These are phyloP conservation scores for Lomentospora prolificans DNA, from an alignment of 2,329 filamentous ascomycete genomes.

Conservation along the genomic window DNA sequence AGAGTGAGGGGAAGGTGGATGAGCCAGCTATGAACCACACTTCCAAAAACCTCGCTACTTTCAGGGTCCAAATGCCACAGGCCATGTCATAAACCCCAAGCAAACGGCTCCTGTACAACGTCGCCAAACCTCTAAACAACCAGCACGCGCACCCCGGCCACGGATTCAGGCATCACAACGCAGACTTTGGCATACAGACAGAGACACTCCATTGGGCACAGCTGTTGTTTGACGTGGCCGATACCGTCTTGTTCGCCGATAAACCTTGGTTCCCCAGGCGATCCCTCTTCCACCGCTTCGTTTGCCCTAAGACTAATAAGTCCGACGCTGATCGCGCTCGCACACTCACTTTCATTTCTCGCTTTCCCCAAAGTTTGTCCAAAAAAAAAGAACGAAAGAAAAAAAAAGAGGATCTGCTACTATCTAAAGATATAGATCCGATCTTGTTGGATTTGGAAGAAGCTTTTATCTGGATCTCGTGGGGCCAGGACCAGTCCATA, in stretches of 20 bases:
- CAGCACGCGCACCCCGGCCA: not conserved
- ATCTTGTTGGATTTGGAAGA: not conserved
- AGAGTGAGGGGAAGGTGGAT: not conserved
- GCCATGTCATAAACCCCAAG: not conserved
- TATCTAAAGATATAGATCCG: not conserved
- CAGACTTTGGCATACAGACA: not conserved
- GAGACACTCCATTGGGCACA: conserved; percentile 3
- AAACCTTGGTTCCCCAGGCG: not conserved
- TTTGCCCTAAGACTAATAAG: conserved; percentile 6
- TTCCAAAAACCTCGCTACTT: not conserved
- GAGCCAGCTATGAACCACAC: not conserved
- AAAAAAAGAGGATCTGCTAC: not conserved
- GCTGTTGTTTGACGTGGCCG: conserved; percentile 7
- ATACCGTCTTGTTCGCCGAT: not conserved
- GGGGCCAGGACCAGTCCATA: not conserved
- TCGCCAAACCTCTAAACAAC: not conserved
- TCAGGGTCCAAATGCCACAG: not conserved
- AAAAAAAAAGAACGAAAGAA: too few relatives aligned
- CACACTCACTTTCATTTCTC: conserved; percentile 2
- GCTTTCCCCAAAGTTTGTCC: not conserved
- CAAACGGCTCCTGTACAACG: not conserved
- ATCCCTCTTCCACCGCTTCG: not conserved
- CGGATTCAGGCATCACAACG: not conserved
- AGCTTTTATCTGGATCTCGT: not conserved
- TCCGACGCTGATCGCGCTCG: not conserved